phyloP scores from a whole-genome alignment of 306 rosid genomes.

The Cyclanthera cordifolia region DNA sequence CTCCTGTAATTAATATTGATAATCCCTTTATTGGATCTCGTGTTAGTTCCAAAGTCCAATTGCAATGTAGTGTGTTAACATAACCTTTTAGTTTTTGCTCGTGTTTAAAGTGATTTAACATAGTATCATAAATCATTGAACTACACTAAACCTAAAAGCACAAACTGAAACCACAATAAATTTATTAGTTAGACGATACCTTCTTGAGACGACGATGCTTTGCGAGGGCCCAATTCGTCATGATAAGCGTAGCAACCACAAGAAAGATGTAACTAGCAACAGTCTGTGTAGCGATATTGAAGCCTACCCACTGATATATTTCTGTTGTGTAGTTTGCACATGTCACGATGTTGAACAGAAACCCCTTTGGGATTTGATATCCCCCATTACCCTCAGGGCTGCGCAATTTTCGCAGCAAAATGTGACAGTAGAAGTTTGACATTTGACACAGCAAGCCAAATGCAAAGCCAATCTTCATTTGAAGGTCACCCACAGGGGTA shows the following conservation, averaged over 20 bases:
- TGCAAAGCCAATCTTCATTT: slow-evolving; percentile 83
- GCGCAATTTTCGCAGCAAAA: slow-evolving; percentile 64
- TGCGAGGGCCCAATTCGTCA: slow-evolving; percentile 94
- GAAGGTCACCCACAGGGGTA: slow-evolving; percentile 71
- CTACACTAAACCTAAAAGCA: not conserved
- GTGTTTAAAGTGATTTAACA: not conserved
- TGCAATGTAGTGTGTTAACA: not conserved
- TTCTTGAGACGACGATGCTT: slow-evolving; percentile 87
- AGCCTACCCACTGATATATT: slow-evolving; percentile 96
- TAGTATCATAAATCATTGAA: not conserved
- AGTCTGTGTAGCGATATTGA: slow-evolving; percentile 89
- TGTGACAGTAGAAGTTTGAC: slow-evolving; percentile 65
- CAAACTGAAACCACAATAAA: too few relatives aligned
- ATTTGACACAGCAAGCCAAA: slow-evolving; percentile 67
- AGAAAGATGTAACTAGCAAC: slow-evolving; percentile 65
- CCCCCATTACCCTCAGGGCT: slow-evolving; percentile 71
- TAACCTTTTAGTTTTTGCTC: too few relatives aligned
- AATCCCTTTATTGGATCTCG: not conserved
- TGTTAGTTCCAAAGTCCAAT: not conserved
- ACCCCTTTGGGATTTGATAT: slow-evolving; percentile 81
- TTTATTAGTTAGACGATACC: slow-evolving; percentile 31
- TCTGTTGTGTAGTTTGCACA: slow-evolving; percentile 96
- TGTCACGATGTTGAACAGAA: slow-evolving; percentile 76
- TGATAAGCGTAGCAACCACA: slow-evolving; percentile 66
- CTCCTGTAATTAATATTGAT: not conserved